A percentile compares a stretch with the other conserved stretches of the same genome.
Evolutionary conservation across 73 alveolate species (phyloP).

Genomic region (Urostyla sp.): DNA sequence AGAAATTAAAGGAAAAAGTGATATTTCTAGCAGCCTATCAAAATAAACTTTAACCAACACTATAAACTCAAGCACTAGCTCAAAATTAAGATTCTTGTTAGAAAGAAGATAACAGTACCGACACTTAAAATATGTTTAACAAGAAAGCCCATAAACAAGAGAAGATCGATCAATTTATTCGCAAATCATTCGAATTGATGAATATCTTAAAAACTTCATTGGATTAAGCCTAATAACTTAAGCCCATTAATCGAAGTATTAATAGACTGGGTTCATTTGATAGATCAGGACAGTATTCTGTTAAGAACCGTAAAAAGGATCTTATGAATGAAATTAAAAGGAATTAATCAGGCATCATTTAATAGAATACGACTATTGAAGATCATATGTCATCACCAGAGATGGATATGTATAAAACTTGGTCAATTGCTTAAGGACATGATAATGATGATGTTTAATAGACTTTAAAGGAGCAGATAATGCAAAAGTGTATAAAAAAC

Average conservation of each 20-base stretch:
- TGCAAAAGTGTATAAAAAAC: neutral
- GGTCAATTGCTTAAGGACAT: neutral
- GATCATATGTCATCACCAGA: neutral
- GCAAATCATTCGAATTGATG: conserved; percentile 34
- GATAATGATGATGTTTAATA: neutral
- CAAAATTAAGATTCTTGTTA: too few species aligned
- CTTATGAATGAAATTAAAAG: neutral
- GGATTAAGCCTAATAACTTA: conserved; percentile 14
- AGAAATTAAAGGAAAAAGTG: too few species aligned
- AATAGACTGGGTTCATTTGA: neutral
- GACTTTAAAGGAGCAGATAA: conserved; percentile 4
- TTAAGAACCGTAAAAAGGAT: neutral
- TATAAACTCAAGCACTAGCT: too few species aligned
- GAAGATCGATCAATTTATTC: conserved; percentile 9
- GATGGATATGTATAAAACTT: neutral
- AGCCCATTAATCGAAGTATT: conserved; percentile 39
- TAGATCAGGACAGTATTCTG: conserved; percentile 27
- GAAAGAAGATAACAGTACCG: too few species aligned
- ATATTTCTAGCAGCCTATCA: too few species aligned
- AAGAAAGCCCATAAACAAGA: too few species aligned
- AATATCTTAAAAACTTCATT: conserved; percentile 13
- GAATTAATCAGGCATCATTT: neutral
- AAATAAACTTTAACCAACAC: too few species aligned
- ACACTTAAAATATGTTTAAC: too few species aligned
- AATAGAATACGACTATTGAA: neutral